A percentile compares a stretch with the other conserved stretches of the same genome.
Conservation (phyloP, 345 rosid species). For the Rhizophora mangle region DNA sequence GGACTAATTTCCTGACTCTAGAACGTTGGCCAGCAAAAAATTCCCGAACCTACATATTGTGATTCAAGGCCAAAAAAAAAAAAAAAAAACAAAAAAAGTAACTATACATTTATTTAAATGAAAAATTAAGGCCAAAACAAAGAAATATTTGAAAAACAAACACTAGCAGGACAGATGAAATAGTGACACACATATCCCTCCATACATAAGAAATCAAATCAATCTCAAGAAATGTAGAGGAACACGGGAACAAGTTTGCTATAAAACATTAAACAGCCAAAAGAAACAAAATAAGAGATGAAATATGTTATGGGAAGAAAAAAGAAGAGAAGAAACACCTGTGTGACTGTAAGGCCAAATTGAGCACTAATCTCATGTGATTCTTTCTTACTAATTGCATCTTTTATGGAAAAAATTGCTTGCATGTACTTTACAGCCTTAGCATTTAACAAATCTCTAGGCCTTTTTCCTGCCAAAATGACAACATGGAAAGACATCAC, state of each 20-base stretch:
- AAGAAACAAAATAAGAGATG: background rate
- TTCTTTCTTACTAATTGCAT: conserved; percentile 91
- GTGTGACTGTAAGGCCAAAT: conserved; percentile 79
- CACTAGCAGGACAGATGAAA: background rate
- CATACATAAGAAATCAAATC: background rate
- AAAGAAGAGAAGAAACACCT: conserved; percentile 42
- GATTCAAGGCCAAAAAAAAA: conserved; percentile 3
- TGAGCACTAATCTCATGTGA: conserved; percentile 88
- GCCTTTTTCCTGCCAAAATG: conserved; percentile 75
- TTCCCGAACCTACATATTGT: conserved; percentile 65
- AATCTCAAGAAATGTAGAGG: too few species aligned
- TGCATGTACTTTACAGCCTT: conserved; percentile 94
- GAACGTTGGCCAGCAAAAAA: conserved; percentile 81
- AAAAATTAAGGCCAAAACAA: background rate
- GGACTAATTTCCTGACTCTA: conserved; percentile 76
- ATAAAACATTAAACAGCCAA: background rate
- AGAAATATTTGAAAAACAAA: background rate
- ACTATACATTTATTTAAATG: background rate
- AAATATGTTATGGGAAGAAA: background rate
- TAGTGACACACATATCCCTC: background rate
- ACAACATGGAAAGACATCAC: background rate
- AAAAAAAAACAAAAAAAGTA: too few species aligned
- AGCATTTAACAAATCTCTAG: conserved; percentile 90
- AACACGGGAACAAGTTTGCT: background rate
- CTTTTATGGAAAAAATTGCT: conserved; percentile 85